phyloP scores from a whole-genome alignment of 257 asterid genomes.

The Jacaranda mimosifolia region DNA sequence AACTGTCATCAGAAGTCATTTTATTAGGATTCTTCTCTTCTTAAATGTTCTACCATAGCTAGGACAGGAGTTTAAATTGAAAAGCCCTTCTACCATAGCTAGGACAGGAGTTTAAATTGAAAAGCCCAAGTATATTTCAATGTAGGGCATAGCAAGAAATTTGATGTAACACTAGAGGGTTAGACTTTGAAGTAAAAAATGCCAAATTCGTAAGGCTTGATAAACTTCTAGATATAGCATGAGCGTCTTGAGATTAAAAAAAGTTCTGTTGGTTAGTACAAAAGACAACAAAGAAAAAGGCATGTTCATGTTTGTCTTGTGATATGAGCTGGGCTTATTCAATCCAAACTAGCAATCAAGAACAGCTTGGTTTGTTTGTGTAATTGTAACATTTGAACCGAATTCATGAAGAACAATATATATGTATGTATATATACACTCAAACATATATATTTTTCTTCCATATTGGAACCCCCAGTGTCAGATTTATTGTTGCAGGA shows the following conservation, averaged over 20 bases:
- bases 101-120: too few species aligned
- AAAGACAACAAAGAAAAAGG: not conserved
- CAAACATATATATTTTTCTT: not conserved
- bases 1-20: not conserved
- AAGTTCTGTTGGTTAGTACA: not conserved
- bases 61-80: too few species aligned
- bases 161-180: not conserved
- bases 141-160: not conserved
- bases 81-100: too few species aligned
- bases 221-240: not conserved
- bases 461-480: conserved; percentile 17
- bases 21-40: not conserved
- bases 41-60: too few species aligned
- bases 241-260: not conserved
- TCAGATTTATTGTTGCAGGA: conserved; percentile 19
- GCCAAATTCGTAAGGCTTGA: not conserved
- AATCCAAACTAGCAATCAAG: not conserved
- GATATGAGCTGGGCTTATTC: not conserved
- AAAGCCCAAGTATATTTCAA: too few species aligned
- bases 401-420: conserved; percentile 1
- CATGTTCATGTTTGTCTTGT: not conserved
- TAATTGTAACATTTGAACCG: conserved; percentile 11
- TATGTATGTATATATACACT: not conserved
- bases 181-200: not conserved
- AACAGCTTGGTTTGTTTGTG: not conserved